Conservation (phyloP, 495 filamentous ascomycete species). For the Xylaria sp. region DNA sequence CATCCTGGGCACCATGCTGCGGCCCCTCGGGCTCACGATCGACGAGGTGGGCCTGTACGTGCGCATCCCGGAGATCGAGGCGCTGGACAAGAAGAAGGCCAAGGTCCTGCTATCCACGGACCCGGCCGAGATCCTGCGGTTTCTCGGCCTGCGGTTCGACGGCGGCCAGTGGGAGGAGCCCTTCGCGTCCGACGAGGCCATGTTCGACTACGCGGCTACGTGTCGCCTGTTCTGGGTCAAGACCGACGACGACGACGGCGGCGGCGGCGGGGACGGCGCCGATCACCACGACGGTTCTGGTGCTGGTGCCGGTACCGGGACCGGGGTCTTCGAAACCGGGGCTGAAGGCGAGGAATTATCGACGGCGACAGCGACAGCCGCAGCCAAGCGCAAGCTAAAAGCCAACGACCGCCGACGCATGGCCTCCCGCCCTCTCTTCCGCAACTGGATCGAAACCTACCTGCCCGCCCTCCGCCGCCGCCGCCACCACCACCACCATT, state of each 20-base stretch:
- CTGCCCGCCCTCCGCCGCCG: too few species aligned
- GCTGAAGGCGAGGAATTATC: constrained; percentile 13
- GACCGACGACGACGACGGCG: constrained; percentile 18
- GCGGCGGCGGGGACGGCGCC: background rate
- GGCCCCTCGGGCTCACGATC: constrained; percentile 67
- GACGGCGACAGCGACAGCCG: constrained; percentile 32
- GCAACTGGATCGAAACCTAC: constrained; percentile 59
- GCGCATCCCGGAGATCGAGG: constrained; percentile 68
- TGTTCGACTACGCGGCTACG: constrained; percentile 60
- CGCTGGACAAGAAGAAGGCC: constrained; percentile 57
- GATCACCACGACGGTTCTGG: too few species aligned
- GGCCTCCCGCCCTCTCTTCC: constrained; percentile 54
- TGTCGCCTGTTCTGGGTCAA: constrained; percentile 61
- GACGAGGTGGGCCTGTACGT: constrained; percentile 66
- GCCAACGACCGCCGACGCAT: constrained; percentile 58
- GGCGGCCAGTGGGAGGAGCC: constrained; percentile 46
- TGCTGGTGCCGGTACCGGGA: too few species aligned
- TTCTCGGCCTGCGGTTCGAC: constrained; percentile 61
- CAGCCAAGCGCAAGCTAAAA: constrained; percentile 52
- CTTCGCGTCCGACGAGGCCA: constrained; percentile 58
- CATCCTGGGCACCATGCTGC: constrained; percentile 65
- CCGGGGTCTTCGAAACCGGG: background rate
- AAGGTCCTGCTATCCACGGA: constrained; percentile 63
- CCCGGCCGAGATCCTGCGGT: constrained; percentile 59
- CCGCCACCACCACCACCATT: too few species aligned